Conservation (phyloP, 257 asterid species). For the Salvia miltiorrhiza region DNA sequence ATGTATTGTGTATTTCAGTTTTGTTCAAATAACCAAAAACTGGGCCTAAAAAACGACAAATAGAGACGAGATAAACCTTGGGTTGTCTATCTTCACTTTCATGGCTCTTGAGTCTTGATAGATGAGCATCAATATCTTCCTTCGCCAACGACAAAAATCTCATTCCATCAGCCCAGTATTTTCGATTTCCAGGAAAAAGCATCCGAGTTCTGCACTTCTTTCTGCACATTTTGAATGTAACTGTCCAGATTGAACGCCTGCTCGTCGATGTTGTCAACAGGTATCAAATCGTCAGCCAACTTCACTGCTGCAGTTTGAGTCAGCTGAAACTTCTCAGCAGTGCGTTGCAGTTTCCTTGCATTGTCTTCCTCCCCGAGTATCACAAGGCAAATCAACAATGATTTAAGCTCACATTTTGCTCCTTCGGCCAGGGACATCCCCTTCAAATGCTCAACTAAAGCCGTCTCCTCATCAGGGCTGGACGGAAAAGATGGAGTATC, state of each 20-base stretch:
- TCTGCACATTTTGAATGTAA: slow-evolving; percentile 45
- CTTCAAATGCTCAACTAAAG: slow-evolving; percentile 78
- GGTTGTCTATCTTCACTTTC: background rate
- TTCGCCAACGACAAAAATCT: background rate
- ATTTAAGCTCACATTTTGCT: slow-evolving; percentile 70
- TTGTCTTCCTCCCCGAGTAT: slow-evolving; percentile 70
- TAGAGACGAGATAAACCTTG: background rate
- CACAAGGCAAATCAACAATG: slow-evolving; percentile 61
- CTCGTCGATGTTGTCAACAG: slow-evolving; percentile 48
- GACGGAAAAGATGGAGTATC: slow-evolving; percentile 7
- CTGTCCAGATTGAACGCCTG: slow-evolving; percentile 48
- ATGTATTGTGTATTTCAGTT: background rate
- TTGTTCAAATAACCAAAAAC: background rate
- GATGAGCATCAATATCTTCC: background rate
- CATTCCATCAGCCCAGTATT: slow-evolving; percentile 40
- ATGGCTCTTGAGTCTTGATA: background rate
- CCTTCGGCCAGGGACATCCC: slow-evolving; percentile 76
- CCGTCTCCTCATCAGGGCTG: slow-evolving; percentile 93
- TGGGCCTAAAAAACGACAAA: background rate
- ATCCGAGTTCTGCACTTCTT: slow-evolving; percentile 50
- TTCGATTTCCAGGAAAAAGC: slow-evolving; percentile 72
- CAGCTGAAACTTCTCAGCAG: slow-evolving; percentile 61
- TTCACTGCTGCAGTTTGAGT: slow-evolving; percentile 84
- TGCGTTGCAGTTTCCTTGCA: slow-evolving; percentile 71
- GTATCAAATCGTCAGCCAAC: slow-evolving; percentile 56